Percentiles rank a stretch among this genome's conserved stretches.
These are phyloP conservation scores for Phoma sp. DNA, from an alignment of 2,329 filamentous ascomycete species.

Conservation along the genomic window DNA sequence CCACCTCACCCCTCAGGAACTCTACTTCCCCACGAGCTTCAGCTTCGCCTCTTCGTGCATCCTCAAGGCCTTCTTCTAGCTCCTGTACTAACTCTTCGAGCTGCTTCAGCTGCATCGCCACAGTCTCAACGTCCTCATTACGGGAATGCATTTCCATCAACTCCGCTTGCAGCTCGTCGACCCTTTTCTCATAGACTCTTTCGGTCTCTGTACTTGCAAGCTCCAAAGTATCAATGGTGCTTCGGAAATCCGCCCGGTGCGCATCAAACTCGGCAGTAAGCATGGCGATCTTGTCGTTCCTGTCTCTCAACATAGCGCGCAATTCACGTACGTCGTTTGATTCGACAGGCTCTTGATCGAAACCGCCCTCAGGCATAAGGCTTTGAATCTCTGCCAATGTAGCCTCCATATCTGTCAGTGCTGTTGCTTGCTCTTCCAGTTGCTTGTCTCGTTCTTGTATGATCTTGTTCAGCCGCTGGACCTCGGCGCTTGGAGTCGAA, in stretches of 20 bases:
- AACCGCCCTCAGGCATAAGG: slow-evolving; percentile 65
- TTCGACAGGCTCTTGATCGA: slow-evolving; percentile 57
- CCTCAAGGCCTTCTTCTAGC: slow-evolving; percentile 93
- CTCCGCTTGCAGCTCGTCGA: slow-evolving; percentile 84
- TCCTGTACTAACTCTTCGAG: slow-evolving; percentile 96
- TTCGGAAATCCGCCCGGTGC: slow-evolving; percentile 93
- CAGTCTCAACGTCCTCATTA: slow-evolving; percentile 87
- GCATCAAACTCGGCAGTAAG: slow-evolving; percentile 93
- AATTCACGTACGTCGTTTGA: slow-evolving; percentile 75
- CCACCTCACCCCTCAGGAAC: slow-evolving; percentile 92
- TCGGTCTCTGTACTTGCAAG: slow-evolving; percentile 95
- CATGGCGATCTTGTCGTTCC: slow-evolving; percentile 94
- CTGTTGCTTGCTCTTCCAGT: slow-evolving; percentile 83
- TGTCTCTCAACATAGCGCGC: slow-evolving; percentile 83
- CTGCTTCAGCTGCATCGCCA: slow-evolving; percentile 90
- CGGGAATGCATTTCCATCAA: slow-evolving; percentile 81
- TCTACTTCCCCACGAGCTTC: slow-evolving; percentile 96
- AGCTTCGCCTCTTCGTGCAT: slow-evolving; percentile 90
- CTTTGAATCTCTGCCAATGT: slow-evolving; percentile 81
- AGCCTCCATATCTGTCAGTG: slow-evolving; percentile 86
- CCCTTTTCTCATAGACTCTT: slow-evolving; percentile 91
- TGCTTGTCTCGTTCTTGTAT: slow-evolving; percentile 85
- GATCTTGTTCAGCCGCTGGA: slow-evolving; percentile 73
- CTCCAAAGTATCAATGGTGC: slow-evolving; percentile 95
- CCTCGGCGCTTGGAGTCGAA: slow-evolving; percentile 64